Base-by-base conservation (phyloP, 441 rosid species). In the Macaranga tanarius region DNA sequence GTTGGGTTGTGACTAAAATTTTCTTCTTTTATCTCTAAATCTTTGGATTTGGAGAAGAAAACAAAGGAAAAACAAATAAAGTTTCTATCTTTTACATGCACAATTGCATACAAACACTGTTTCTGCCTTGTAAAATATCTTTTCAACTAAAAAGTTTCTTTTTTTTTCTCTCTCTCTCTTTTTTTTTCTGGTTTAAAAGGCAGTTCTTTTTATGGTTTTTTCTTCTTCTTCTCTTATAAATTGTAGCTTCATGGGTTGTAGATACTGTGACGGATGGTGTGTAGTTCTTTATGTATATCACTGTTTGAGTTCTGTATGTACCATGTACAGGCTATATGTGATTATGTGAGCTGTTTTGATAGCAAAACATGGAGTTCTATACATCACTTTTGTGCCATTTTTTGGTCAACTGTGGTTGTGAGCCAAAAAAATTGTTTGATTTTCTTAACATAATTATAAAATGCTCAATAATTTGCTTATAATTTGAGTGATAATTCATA, bases 21-120 rank as follows among this genome's bases (percentile, higher is more conserved):
- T 54, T 1, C 5, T 4, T 17, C 10, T 55, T 12, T 62, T 38
- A 26, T 44, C n/a, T 38, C 52, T 65, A 67, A 67, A 75, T 73
- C 58, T 20, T 22, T 52, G 81, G 70, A 64, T 42, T 44, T 47
- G 83, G 77, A 68, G 80, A 70, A 77, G 79, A 72, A 66, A 74
- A 74, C 83, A 73, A 79, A 11, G 76, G 44, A 26, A n/a, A 1
- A 26, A n/a, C 31, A 44, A 47, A 11, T 28, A 44, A 5, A 8
- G 10, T 7, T 7, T 8, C 20, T 10, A 31, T 48, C 45, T 0
- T 22, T 59, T 50, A 62, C 8, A 57, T 38, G 20, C 22, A 40
- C 31, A 10, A 13, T 7, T n/a, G 42, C 42, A 40, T 34, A 7
- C 12, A 48, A 22, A 48, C 20, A 34, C 62, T 71, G 28, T 26